Evolutionary conservation across 2,329 filamentous ascomycete genomes (phyloP).

Genomic region (Cladorrhinum sp.): DNA sequence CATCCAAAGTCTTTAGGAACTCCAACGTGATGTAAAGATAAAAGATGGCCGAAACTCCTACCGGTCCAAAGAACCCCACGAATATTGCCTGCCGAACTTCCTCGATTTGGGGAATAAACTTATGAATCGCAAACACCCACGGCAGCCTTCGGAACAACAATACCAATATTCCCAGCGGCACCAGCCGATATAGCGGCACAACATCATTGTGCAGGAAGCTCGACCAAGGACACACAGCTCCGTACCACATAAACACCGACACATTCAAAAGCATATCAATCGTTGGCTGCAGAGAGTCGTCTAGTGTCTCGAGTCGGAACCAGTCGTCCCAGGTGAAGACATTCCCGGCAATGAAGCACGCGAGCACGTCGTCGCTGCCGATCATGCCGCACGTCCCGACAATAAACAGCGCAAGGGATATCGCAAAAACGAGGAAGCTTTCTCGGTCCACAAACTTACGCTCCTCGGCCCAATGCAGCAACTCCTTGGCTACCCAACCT

Average conservation of each 20-base stretch:
- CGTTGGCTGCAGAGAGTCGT: conserved; percentile 90
- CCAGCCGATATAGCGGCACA: conserved; percentile 69
- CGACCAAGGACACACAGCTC: conserved; percentile 78
- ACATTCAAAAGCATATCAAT: conserved; percentile 94
- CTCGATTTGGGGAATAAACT: conserved; percentile 75
- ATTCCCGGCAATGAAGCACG: conserved; percentile 90
- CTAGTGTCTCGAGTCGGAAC: conserved; percentile 81
- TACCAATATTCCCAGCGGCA: conserved; percentile 71
- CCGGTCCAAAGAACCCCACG: conserved; percentile 89
- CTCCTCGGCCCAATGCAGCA: conserved; percentile 81
- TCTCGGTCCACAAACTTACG: conserved; percentile 80
- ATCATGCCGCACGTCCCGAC: conserved; percentile 83
- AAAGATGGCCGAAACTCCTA: conserved; percentile 83
- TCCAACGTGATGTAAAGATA: conserved; percentile 76
- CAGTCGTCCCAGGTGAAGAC: conserved; percentile 91
- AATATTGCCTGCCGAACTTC: conserved; percentile 73
- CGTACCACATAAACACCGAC: conserved; percentile 86
- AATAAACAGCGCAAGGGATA: conserved; percentile 82
- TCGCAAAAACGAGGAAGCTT: conserved; percentile 82
- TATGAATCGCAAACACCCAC: conserved; percentile 70
- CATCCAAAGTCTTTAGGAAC: conserved; percentile 61
- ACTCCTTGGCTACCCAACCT: conserved; percentile 76
- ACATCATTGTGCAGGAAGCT: conserved; percentile 64
- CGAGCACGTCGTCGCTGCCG: conserved; percentile 84
- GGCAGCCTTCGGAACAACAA: conserved; percentile 75